phyloP scores from a whole-genome alignment of 345 rosid species.

The Eucalyptus erythrocorys region DNA sequence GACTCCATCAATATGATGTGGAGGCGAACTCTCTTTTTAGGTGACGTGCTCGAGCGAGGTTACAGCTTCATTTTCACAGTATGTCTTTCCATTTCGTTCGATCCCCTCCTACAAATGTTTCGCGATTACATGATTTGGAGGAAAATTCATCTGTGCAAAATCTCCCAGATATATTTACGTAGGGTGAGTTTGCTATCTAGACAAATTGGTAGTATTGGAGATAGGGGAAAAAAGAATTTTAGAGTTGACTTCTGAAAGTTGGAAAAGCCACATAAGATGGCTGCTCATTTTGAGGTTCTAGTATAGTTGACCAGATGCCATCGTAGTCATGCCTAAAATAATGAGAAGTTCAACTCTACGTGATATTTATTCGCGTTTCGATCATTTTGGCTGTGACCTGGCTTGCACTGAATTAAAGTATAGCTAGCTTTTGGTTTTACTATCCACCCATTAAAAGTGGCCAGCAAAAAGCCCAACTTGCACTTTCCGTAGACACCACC shows the following conservation, averaged over 20 bases:
- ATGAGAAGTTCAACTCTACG: background rate
- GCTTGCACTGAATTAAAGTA: background rate
- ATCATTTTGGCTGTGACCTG: background rate
- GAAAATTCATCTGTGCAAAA: background rate
- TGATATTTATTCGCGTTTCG: background rate
- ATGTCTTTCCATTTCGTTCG: background rate
- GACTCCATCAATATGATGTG: conserved; percentile 85
- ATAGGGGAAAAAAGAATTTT: background rate
- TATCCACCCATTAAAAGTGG: background rate
- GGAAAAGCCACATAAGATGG: background rate
- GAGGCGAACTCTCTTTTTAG: conserved; percentile 51
- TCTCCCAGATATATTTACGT: background rate
- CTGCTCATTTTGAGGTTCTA: background rate
- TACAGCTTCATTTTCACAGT: conserved; percentile 66
- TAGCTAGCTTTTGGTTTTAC: background rate
- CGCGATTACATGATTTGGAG: background rate
- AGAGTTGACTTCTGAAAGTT: background rate
- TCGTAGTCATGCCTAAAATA: background rate
- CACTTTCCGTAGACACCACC: background rate
- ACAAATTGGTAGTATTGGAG: background rate
- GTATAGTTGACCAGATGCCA: background rate
- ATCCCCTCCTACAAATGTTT: background rate
- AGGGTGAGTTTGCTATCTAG: background rate
- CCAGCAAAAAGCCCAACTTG: background rate
- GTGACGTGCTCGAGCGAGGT: conserved; percentile 52